Evolutionary conservation across 1,139 yeast genomes (phyloP), one percentile per base, ranked within the genome.

Genomic region (Nakaseomyces delphensis): DNA sequence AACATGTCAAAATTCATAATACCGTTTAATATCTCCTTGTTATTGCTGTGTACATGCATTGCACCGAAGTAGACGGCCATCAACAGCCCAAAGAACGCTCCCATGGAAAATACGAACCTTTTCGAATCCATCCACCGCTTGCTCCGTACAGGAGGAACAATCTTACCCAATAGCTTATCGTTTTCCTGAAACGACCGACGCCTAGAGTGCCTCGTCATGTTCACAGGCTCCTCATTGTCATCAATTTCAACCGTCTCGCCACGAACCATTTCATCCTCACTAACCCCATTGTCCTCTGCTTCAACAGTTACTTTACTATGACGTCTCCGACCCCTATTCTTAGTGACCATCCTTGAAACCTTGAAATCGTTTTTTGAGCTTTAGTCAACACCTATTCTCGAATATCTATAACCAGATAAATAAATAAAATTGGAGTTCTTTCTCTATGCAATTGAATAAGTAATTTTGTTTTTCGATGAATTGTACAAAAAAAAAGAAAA

Each of bases 31-130:
- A 55, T 30, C 27, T 55, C 61, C 24, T 44, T 48, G 35, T 56
- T 56, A 24, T 55, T 48, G 23, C 43, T 49, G 40, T 53, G 56
- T 6, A 55, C 55, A 46, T 57, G 56, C 37, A 48, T 24, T 1
- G 62, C 59, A 1, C 86, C 81, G 47, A 82, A 71, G 52, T 82
- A 74, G 28, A 77, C 70, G 0, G 96, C 87, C 4, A 76, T 57
- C 1, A 73, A 45, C 3, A 84, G 66, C 7, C 96, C 96, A 14
- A 85, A 53, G 1, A 84, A 39, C 0, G 93, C 78, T 36, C 96
- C 80, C n/a, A 74, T 49, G 0, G 72, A 33, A 43, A 73, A 73
- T 10, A 70, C 59, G 36, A 71, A 48, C 36, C 65, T 48, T 47
- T 64, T 60, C 0, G 69, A 65, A 23, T 63, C 67, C 40, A 53